Evolutionary conservation across 1,139 yeast genomes (phyloP).

Genomic region (Lodderomyces elongisporus): DNA sequence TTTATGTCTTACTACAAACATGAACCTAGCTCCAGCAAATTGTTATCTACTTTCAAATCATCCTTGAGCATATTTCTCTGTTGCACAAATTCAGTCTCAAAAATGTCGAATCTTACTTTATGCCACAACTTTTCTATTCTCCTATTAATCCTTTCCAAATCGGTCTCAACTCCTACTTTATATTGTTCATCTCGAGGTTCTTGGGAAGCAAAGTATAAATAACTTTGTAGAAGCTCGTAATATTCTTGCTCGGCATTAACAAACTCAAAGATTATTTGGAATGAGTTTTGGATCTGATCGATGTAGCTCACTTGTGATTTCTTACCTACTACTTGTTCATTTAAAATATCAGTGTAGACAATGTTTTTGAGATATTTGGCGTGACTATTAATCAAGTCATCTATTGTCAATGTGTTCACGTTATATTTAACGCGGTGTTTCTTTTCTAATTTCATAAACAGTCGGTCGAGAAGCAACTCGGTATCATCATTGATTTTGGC

Average conservation of each 20-base stretch:
- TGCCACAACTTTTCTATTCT: slow-evolving; percentile 20
- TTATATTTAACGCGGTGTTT: slow-evolving; percentile 10
- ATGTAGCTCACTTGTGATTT: slow-evolving; percentile 37
- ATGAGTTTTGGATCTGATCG: slow-evolving; percentile 40
- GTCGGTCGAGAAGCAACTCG: slow-evolving; percentile 10
- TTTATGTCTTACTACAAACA: too few relatives aligned
- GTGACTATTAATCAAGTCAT: slow-evolving; percentile 44
- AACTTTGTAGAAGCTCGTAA: neutral
- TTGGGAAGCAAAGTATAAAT: neutral
- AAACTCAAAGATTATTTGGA: slow-evolving; percentile 40
- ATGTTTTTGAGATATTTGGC: slow-evolving; percentile 32
- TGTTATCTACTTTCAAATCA: slow-evolving; percentile 27
- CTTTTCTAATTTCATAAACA: slow-evolving; percentile 7
- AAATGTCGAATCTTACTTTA: slow-evolving; percentile 25
- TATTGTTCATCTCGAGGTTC: too few relatives aligned
- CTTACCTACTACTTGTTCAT: slow-evolving; percentile 32
- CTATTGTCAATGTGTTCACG: slow-evolving; percentile 35
- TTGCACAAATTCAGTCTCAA: slow-evolving; percentile 18
- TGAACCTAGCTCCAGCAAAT: slow-evolving; percentile 22
- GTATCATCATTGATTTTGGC: slow-evolving; percentile 11
- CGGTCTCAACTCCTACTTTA: slow-evolving; percentile 13
- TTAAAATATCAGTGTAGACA: slow-evolving; percentile 37
- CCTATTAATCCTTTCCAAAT: slow-evolving; percentile 15
- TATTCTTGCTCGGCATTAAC: slow-evolving; percentile 44
- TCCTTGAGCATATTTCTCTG: slow-evolving; percentile 19